Percentiles rank a stretch among this genome's conserved stretches.
These are phyloP conservation scores for Arthrobotrys sphaeroides DNA, from an alignment of 2,329 filamentous ascomycete species.

Conservation along the genomic window DNA sequence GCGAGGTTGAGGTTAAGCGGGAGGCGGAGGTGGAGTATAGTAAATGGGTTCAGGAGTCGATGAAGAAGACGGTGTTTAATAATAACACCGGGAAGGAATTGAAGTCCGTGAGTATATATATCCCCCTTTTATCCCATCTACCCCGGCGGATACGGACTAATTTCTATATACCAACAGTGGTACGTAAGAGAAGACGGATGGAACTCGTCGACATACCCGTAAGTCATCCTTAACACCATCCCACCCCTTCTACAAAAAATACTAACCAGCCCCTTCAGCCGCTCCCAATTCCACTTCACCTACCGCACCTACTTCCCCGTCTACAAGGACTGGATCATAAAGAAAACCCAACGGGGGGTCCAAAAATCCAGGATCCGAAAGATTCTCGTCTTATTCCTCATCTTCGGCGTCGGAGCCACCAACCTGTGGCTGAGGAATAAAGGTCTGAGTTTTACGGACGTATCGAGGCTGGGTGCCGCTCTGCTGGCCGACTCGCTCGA, in stretches of 20 bases:
- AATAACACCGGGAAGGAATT: slow-evolving; percentile 8
- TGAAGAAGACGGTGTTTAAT: slow-evolving; percentile 45
- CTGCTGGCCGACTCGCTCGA: slow-evolving; percentile 4
- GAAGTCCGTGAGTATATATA: slow-evolving; percentile 21
- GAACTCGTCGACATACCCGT: slow-evolving; percentile 52
- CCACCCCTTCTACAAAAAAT: neutral
- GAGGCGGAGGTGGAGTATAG: slow-evolving; percentile 65
- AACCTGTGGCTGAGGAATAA: slow-evolving; percentile 7
- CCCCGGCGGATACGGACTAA: neutral
- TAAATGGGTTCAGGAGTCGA: slow-evolving; percentile 62
- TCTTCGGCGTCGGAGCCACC: slow-evolving; percentile 25
- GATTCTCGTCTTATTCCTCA: slow-evolving; percentile 28
- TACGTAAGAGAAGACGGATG: slow-evolving; percentile 48
- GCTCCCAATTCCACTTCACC: slow-evolving; percentile 48
- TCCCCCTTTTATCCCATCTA: neutral
- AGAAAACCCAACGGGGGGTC: slow-evolving; percentile 36
- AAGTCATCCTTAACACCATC: neutral
- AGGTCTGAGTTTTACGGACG: slow-evolving; percentile 23
- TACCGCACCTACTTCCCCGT: slow-evolving; percentile 43
- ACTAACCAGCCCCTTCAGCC: slow-evolving; percentile 22
- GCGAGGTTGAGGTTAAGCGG: slow-evolving; percentile 65
- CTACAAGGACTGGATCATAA: slow-evolving; percentile 48
- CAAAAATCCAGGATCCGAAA: slow-evolving; percentile 31
- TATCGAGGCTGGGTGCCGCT: neutral
- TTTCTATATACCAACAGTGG: slow-evolving; percentile 21